Conservation (phyloP, 176 grass and related monocot genomes). For the Carex pumila region DNA sequence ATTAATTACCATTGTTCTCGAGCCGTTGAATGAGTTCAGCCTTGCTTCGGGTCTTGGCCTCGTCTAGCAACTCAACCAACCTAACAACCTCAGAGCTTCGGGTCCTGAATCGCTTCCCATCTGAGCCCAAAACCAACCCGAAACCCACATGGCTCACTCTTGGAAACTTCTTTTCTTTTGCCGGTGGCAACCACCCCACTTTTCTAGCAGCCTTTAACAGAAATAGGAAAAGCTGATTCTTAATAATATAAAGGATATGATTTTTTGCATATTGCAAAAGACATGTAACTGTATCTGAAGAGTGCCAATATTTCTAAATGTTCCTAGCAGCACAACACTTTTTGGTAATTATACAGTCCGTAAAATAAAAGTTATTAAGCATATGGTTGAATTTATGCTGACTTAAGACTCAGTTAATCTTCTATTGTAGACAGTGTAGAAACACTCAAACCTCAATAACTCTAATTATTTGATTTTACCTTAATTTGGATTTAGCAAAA, state of each 20-base stretch:
- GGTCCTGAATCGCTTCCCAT: conserved; percentile 85
- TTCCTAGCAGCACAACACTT: background rate
- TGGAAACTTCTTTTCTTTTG: conserved; percentile 55
- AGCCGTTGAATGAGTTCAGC: conserved; percentile 62
- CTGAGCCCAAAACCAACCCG: conserved; percentile 91
- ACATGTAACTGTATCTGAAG: background rate
- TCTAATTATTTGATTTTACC: background rate
- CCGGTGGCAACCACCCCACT: conserved; percentile 63
- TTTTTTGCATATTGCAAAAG: background rate
- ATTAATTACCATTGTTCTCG: conserved; percentile 52
- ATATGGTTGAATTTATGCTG: background rate
- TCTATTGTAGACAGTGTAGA: background rate
- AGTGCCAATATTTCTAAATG: background rate
- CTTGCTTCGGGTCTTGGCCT: conserved; percentile 81
- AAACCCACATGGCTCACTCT: conserved; percentile 84
- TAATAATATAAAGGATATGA: background rate
- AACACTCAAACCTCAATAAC: background rate
- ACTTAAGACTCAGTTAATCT: background rate
- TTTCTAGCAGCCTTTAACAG: conserved; percentile 64
- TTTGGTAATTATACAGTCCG: background rate
- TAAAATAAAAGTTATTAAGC: background rate
- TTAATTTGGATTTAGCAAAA: background rate
- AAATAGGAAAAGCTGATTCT: background rate
- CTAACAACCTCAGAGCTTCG: conserved; percentile 80
- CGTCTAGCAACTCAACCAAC: conserved; percentile 83